These are phyloP conservation scores for Suhomyces bolitotheri DNA, from an alignment of 1,139 yeast species.

Conservation along the genomic window DNA sequence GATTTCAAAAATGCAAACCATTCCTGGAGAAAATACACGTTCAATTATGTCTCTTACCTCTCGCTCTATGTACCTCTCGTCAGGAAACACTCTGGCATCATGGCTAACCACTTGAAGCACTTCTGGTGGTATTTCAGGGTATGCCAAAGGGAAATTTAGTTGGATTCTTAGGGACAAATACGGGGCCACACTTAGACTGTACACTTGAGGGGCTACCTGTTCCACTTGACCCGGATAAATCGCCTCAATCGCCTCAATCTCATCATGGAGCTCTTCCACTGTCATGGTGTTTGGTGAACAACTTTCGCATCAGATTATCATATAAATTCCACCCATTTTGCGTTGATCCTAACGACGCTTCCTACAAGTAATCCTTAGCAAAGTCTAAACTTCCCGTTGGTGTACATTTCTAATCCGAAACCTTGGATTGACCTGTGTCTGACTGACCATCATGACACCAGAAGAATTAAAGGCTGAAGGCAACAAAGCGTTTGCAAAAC, in stretches of 20 bases:
- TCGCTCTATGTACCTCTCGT: constrained; percentile 43
- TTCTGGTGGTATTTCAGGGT: constrained; percentile 67
- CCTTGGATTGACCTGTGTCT: too few species aligned
- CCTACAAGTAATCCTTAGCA: too few species aligned
- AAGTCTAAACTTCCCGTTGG: too few species aligned
- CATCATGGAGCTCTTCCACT: constrained; percentile 69
- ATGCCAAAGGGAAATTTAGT: constrained; percentile 64
- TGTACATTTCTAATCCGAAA: too few species aligned
- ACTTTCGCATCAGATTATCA: neutral
- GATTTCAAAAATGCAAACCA: constrained; percentile 79
- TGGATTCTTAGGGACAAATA: constrained; percentile 59
- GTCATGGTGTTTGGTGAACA: constrained; percentile 23
- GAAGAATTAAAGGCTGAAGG: constrained; percentile 53
- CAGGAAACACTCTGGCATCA: constrained; percentile 35
- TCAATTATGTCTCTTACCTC: constrained; percentile 47
- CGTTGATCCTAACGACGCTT: too few species aligned
- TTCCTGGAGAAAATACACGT: constrained; percentile 47
- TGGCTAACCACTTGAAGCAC: constrained; percentile 50
- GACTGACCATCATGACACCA: constrained; percentile 12
- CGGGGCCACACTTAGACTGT: constrained; percentile 62
- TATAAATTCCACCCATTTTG: too few species aligned
- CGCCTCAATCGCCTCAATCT: constrained; percentile 79
- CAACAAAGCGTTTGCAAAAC: constrained; percentile 60
- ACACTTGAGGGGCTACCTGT: constrained; percentile 37
- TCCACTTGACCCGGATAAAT: constrained; percentile 69